These are phyloP conservation scores for Theileria luwenshuni DNA, from an alignment of 169 alveolate species.

Conservation along the genomic window DNA sequence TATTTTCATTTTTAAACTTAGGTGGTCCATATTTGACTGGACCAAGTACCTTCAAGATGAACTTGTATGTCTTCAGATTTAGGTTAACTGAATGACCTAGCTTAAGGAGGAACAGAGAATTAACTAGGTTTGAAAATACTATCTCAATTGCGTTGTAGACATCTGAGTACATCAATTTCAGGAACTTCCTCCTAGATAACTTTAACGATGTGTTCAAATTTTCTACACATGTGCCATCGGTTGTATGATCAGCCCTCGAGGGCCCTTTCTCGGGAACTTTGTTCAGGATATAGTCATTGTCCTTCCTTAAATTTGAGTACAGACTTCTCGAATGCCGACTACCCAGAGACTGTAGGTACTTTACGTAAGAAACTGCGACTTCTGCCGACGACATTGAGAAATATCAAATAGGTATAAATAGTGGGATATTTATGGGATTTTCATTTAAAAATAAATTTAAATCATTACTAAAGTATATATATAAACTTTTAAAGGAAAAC, in stretches of 20 bases:
- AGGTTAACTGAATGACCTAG: neutral
- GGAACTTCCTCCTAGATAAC: neutral
- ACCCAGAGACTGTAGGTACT: neutral
- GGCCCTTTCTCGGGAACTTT: neutral
- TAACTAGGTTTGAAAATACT: conserved; percentile 8
- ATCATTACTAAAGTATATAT: too few relatives aligned
- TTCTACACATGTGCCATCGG: conserved; percentile 12
- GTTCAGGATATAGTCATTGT: neutral
- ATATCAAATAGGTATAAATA: too few relatives aligned
- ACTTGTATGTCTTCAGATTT: neutral
- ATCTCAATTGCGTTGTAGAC: neutral
- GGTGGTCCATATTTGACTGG: neutral
- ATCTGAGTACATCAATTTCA: neutral
- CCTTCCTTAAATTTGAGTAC: neutral
- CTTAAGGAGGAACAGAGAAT: neutral
- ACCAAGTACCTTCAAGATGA: neutral
- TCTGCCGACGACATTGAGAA: neutral
- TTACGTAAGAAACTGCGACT: neutral
- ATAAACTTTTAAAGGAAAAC: too few relatives aligned
- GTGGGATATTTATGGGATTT: too few relatives aligned
- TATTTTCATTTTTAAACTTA: neutral
- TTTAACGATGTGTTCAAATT: neutral
- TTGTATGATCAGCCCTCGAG: neutral
- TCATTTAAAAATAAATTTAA: too few relatives aligned
- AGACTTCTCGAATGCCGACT: too few relatives aligned